These are phyloP conservation scores for Aethionema arabicum DNA, from an alignment of 345 rosid genomes.

Conservation along the genomic window DNA sequence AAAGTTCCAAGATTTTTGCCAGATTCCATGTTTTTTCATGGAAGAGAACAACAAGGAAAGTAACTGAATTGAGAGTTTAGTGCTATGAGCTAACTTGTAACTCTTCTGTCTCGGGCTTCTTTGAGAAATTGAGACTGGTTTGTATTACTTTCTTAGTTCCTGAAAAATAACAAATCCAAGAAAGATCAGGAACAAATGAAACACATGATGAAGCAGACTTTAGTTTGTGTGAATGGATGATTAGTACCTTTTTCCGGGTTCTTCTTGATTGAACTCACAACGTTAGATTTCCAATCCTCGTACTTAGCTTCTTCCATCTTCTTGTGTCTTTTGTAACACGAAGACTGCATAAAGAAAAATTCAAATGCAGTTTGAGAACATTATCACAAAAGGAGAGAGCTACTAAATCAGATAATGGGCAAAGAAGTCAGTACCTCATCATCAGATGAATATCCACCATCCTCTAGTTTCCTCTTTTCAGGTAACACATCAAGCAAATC, in stretches of 20 bases:
- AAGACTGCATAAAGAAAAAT: constrained; percentile 44
- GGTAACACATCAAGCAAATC: constrained; percentile 55
- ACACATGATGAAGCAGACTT: constrained; percentile 3
- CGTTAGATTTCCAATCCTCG: constrained; percentile 79
- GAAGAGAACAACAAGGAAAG: constrained; percentile 8
- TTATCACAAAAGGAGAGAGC: neutral
- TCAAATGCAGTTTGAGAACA: neutral
- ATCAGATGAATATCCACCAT: constrained; percentile 71
- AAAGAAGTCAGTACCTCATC: constrained; percentile 52
- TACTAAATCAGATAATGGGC: neutral
- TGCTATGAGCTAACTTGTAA: constrained; percentile 42
- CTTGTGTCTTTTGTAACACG: constrained; percentile 68
- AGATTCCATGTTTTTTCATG: neutral
- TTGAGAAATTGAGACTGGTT: constrained; percentile 53
- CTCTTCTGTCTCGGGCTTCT: constrained; percentile 42
- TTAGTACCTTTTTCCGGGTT: constrained; percentile 47
- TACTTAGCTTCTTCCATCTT: constrained; percentile 55
- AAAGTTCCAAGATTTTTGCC: no score
- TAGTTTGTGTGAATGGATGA: neutral
- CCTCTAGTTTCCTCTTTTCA: constrained; percentile 65
- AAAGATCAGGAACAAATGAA: constrained; percentile 20
- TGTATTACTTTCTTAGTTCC: constrained; percentile 66
- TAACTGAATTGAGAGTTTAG: neutral
- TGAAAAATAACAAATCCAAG: constrained; percentile 25
- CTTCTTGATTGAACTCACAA: constrained; percentile 52